Evolutionary conservation across 2,329 filamentous ascomycete genomes (phyloP).

Genomic region (Tolypocladium cylindrosporum): DNA sequence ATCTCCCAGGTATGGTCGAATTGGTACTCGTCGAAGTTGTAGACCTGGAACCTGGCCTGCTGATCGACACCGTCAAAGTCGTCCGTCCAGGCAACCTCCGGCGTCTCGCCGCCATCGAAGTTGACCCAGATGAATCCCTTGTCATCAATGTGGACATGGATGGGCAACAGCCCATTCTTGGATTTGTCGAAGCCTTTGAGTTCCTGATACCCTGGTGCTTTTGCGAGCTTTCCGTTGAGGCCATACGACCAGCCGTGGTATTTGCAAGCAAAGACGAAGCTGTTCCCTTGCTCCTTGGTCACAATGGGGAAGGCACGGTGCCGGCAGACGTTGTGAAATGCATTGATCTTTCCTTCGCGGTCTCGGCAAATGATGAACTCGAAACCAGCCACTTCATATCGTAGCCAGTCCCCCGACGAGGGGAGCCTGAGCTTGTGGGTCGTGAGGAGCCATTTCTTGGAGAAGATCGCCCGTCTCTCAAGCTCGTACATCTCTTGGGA

Average conservation of each 20-base stretch:
- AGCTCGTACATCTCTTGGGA: slow-evolving; percentile 45
- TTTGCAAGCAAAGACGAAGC: slow-evolving; percentile 44
- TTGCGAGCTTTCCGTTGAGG: slow-evolving; percentile 44
- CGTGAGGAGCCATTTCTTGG: slow-evolving; percentile 43
- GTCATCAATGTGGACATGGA: slow-evolving; percentile 41
- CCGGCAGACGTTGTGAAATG: slow-evolving; percentile 53
- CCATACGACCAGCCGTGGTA: slow-evolving; percentile 57
- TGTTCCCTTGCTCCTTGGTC: slow-evolving; percentile 36
- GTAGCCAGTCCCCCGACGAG: slow-evolving; percentile 46
- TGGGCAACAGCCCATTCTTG: slow-evolving; percentile 44
- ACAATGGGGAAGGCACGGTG: slow-evolving; percentile 52
- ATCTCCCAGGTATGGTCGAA: slow-evolving; percentile 50
- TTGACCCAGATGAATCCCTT: slow-evolving; percentile 52
- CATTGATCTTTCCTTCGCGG: slow-evolving; percentile 41
- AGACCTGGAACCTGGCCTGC: slow-evolving; percentile 32
- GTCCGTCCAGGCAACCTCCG: slow-evolving; percentile 39
- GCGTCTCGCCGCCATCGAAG: slow-evolving; percentile 34
- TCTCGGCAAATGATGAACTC: slow-evolving; percentile 43
- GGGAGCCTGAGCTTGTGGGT: slow-evolving; percentile 40
- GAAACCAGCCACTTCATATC: slow-evolving; percentile 44
- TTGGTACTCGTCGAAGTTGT: slow-evolving; percentile 41
- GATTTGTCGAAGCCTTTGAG: slow-evolving; percentile 45
- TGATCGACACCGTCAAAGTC: slow-evolving; percentile 38
- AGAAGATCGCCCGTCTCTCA: slow-evolving; percentile 47
- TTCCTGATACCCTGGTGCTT: slow-evolving; percentile 48